Conservation (phyloP, 768 basidiomycete species). For the Heimioporus sp. region DNA sequence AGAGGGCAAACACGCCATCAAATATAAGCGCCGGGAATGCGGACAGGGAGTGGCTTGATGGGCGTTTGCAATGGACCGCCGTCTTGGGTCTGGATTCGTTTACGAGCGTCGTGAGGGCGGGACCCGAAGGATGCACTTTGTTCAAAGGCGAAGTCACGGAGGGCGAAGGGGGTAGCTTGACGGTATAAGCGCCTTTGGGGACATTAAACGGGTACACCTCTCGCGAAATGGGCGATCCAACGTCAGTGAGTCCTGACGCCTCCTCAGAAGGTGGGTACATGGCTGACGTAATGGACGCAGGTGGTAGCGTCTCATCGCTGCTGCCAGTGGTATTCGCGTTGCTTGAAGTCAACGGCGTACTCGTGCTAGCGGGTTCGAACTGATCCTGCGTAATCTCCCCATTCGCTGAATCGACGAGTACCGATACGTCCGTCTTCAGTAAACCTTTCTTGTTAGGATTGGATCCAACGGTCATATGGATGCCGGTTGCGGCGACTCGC, state of each 20-base stretch:
- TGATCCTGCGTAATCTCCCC: background rate
- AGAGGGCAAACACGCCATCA: constrained; percentile 22
- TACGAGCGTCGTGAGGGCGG: background rate
- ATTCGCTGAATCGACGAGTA: background rate
- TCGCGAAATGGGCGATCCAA: constrained; percentile 5
- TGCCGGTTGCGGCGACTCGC: background rate
- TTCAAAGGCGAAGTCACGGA: background rate
- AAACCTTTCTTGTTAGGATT: background rate
- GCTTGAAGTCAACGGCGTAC: constrained; percentile 12
- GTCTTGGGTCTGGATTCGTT: background rate
- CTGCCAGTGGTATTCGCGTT: background rate
- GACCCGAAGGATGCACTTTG: background rate
- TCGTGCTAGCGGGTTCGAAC: constrained; percentile 16
- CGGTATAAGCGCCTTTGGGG: constrained; percentile 1
- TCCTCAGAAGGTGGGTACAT: background rate
- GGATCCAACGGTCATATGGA: background rate
- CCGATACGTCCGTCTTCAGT: background rate
- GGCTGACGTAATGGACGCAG: background rate
- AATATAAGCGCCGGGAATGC: constrained; percentile 18
- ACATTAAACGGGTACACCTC: constrained; percentile 2
- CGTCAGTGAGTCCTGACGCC: background rate
- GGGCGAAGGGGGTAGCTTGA: constrained; percentile 15
- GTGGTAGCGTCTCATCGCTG: background rate
- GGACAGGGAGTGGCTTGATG: background rate
- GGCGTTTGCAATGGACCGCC: background rate